Conservation (phyloP, 345 rosid species). For the Murraya koenigii region DNA sequence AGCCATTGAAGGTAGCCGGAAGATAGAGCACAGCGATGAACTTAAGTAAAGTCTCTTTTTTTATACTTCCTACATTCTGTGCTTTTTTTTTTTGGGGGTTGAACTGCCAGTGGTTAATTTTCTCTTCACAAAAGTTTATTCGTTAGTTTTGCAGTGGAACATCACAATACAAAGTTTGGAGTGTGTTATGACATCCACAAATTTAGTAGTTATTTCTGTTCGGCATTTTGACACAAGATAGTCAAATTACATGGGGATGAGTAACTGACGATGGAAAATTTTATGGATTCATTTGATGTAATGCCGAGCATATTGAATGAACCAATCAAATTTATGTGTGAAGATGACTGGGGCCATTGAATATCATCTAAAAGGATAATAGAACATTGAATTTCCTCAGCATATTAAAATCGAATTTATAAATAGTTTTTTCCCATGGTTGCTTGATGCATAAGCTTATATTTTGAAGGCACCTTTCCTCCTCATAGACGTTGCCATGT, state of each 20-base stretch:
- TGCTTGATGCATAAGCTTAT: not conserved
- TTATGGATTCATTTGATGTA: not conserved
- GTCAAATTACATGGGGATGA: not conserved
- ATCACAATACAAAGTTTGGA: not conserved
- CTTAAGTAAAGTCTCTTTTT: slow-evolving; percentile 38
- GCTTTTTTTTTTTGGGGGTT: not conserved
- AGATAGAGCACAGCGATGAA: slow-evolving; percentile 71
- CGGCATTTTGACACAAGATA: not conserved
- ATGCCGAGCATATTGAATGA: not conserved
- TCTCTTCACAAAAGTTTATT: not conserved
- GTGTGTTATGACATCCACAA: not conserved
- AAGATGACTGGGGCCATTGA: not conserved
- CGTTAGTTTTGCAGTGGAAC: not conserved
- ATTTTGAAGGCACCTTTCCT: not conserved
- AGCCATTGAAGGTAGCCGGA: slow-evolving; percentile 72
- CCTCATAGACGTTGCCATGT: not conserved
- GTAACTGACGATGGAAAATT: not conserved
- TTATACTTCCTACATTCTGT: not conserved
- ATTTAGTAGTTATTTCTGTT: not conserved
- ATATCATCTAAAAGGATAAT: not conserved
- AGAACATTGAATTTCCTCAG: not conserved
- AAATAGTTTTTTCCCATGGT: not conserved
- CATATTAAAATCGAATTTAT: not conserved
- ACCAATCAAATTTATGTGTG: not conserved
- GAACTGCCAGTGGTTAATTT: not conserved